Conservation (phyloP, 228 moss, liverwort and hornwort genomes). For the Sphagnum magellanicum region DNA sequence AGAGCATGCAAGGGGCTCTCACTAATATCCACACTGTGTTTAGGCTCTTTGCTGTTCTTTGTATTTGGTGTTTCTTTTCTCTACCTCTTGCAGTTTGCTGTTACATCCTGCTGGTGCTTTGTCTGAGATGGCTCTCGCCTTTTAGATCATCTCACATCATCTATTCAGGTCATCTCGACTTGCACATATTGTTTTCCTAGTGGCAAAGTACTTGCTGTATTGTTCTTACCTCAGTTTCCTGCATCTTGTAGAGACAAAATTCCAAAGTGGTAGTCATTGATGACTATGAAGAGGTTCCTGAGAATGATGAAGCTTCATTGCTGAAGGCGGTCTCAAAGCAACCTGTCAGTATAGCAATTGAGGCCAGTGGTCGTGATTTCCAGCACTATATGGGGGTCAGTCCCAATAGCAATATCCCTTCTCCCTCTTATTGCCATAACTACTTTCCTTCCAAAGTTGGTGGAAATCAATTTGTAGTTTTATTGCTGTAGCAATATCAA, state of each 20-base stretch:
- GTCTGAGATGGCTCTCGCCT: too few relatives aligned
- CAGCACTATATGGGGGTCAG: slow-evolving; percentile 34
- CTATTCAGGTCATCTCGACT: too few relatives aligned
- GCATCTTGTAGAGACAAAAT: slow-evolving; percentile 29
- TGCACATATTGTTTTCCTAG: not conserved
- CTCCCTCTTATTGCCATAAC: not conserved
- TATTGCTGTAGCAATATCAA: too few relatives aligned
- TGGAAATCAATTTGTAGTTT: too few relatives aligned
- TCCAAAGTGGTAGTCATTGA: slow-evolving; percentile 31
- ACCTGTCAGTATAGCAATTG: slow-evolving; percentile 36
- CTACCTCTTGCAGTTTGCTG: not conserved
- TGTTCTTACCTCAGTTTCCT: too few relatives aligned
- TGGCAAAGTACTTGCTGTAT: too few relatives aligned
- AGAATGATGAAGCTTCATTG: slow-evolving; percentile 27
- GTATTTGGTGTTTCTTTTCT: too few relatives aligned
- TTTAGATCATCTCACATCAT: too few relatives aligned
- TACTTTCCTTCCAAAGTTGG: not conserved
- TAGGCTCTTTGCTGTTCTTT: too few relatives aligned
- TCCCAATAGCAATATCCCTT: not conserved
- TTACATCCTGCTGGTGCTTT: too few relatives aligned
- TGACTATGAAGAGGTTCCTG: slow-evolving; percentile 40
- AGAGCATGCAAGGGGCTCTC: too few relatives aligned
- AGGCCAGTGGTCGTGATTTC: slow-evolving; percentile 34
- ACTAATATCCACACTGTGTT: too few relatives aligned
- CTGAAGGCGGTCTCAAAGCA: slow-evolving; percentile 34